Percentiles rank a stretch among this genome's conserved stretches.
Conservation (phyloP, 2,329 filamentous ascomycete genomes). For the Fusarium hostae region DNA sequence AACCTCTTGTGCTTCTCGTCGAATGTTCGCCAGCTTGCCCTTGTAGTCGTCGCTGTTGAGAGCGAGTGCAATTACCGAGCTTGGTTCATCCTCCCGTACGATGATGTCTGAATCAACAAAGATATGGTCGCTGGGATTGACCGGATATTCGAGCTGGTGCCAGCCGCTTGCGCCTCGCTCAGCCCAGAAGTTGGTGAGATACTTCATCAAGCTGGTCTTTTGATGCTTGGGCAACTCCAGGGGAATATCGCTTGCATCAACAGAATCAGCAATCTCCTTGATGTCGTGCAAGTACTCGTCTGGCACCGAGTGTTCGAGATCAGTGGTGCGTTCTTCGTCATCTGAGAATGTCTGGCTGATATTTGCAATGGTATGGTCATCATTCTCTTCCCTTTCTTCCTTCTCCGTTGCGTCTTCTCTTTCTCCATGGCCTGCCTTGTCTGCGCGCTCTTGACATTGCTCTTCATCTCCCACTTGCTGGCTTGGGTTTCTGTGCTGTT, state of each 20-base stretch:
- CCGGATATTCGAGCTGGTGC: conserved; percentile 90
- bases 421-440: conserved; percentile 30
- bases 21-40: conserved; percentile 77
- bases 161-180: conserved; percentile 96
- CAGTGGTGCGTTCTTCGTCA: conserved; percentile 75
- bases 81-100: conserved; percentile 96
- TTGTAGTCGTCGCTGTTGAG: conserved; percentile 89
- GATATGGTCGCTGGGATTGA: conserved; percentile 89
- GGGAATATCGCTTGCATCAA: conserved; percentile 70
- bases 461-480: conserved; percentile 46
- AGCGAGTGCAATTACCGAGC: conserved; percentile 93
- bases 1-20: conserved; percentile 59
- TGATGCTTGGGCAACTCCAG: conserved; percentile 90
- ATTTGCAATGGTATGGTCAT: conserved; percentile 44
- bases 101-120: conserved; percentile 98
- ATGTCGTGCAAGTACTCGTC: conserved; percentile 75
- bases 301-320: conserved; percentile 74
- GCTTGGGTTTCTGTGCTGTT: conserved; percentile 37
- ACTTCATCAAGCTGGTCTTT: conserved; percentile 92
- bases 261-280: conserved; percentile 70
- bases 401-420: conserved; percentile 43
- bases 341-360: conserved; percentile 70
- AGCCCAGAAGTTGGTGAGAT: conserved; percentile 97
- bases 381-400: conserved; percentile 44
- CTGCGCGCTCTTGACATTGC: conserved; percentile 38